Conservation (phyloP, 179 eudicot species). For the Beta lomatogona region DNA sequence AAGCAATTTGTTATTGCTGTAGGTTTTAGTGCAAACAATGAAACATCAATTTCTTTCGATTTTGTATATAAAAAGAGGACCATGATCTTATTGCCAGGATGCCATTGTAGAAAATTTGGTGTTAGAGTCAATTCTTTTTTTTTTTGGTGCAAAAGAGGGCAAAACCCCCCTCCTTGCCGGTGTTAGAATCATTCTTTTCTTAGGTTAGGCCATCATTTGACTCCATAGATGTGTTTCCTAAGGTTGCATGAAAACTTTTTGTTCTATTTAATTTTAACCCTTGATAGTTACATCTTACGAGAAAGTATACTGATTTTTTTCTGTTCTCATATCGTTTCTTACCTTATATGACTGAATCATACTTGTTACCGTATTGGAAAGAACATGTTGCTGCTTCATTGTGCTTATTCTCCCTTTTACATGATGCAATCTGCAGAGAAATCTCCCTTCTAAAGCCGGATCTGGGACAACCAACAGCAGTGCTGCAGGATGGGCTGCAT, state of each 20-base stretch:
- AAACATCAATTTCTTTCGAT: background rate
- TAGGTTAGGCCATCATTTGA: background rate
- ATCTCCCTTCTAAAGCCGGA: constrained; percentile 76
- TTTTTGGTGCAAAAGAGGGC: too few relatives aligned
- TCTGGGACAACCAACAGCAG: constrained; percentile 62
- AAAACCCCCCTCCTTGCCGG: background rate
- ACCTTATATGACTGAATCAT: background rate
- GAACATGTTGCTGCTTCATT: background rate
- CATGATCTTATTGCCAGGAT: background rate
- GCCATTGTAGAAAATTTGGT: background rate
- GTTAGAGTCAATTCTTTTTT: background rate
- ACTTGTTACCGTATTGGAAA: background rate
- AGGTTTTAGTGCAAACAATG: background rate
- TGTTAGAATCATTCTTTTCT: background rate
- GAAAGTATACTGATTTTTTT: background rate
- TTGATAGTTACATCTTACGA: background rate
- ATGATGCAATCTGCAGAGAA: constrained; percentile 56
- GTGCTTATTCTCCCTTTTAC: constrained; percentile 4
- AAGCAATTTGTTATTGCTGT: background rate
- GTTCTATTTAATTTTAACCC: background rate
- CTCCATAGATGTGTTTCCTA: background rate
- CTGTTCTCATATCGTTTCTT: background rate
- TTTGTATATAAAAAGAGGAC: background rate
- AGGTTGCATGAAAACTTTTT: background rate
- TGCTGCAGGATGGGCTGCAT: constrained; percentile 99